Percentiles rank a stretch among this genome's conserved stretches.
These are phyloP conservation scores for Rubroshorea leprosula DNA, from an alignment of 345 rosid genomes.

Conservation along the genomic window DNA sequence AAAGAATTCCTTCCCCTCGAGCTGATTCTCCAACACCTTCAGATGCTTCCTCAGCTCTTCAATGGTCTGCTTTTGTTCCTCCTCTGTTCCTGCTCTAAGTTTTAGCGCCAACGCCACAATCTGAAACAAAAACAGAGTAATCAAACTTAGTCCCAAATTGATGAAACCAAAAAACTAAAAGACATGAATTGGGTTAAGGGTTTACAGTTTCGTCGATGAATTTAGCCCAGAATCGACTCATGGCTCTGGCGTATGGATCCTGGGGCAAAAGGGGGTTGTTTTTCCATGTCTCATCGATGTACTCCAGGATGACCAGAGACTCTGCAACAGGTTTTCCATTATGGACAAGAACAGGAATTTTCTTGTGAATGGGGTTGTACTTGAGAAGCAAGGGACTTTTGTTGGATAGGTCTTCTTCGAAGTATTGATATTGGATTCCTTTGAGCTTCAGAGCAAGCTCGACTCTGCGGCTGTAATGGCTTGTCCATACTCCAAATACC, in stretches of 20 bases:
- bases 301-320: background rate
- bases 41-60: conserved; percentile 16
- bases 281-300: background rate
- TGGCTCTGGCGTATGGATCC: background rate
- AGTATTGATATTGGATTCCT: background rate
- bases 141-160: background rate
- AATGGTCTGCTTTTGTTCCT: conserved; percentile 13
- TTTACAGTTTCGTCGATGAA: background rate
- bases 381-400: background rate
- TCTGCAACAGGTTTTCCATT: background rate
- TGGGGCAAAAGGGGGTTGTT: background rate
- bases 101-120: background rate
- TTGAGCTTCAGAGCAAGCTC: background rate
- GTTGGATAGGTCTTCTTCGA: background rate
- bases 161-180: background rate
- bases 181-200: too few species aligned
- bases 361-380: background rate
- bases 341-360: background rate
- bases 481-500: background rate
- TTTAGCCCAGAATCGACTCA: background rate
- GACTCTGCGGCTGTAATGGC: background rate
- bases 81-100: background rate
- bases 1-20: conserved; percentile 19
- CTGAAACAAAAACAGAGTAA: conserved; percentile 1
- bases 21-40: conserved; percentile 19